Percentiles rank a stretch among this genome's conserved stretches.
phyloP scores from a whole-genome alignment of 75 land plant species.

The Picea sitchensis region DNA sequence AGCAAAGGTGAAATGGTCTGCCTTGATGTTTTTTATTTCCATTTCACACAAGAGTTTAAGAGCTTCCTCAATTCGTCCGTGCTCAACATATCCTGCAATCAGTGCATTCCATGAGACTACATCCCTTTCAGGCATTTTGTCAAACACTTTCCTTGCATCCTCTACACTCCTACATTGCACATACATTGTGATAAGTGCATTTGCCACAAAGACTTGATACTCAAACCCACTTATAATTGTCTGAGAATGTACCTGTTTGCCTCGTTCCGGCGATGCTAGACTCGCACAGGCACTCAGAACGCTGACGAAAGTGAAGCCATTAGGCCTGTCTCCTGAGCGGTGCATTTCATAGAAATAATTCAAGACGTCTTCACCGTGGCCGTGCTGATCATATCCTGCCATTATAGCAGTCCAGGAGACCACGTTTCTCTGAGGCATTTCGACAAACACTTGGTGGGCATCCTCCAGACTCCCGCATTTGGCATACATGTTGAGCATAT shows the following conservation, averaged over 20 bases:
- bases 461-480: slow-evolving; percentile 36
- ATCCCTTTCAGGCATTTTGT: slow-evolving; percentile 11
- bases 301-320: slow-evolving; percentile 36
- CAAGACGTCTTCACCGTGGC: not conserved
- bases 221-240: not conserved
- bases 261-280: slow-evolving; percentile 10
- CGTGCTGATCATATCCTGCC: slow-evolving; percentile 3
- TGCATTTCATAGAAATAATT: not conserved
- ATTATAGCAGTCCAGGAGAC: slow-evolving; percentile 62
- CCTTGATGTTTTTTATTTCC: slow-evolving; percentile 26
- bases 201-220: not conserved
- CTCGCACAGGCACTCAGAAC: slow-evolving; percentile 22
- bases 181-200: slow-evolving; percentile 10
- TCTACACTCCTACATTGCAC: not conserved
- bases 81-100: slow-evolving; percentile 40
- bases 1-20: slow-evolving; percentile 33
- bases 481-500: slow-evolving; percentile 38
- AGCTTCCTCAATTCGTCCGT: slow-evolving; percentile 31
- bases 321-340: slow-evolving; percentile 20
- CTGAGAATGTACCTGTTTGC: slow-evolving; percentile 24
- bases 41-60: slow-evolving; percentile 44
- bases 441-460: slow-evolving; percentile 43
- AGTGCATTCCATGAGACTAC: slow-evolving; percentile 65
- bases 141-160: slow-evolving; percentile 20
- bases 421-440: slow-evolving; percentile 33